Evolutionary conservation across 2,329 filamentous ascomycete species (phyloP), one percentile per base, ranked within the genome.

Genomic region (Fusarium phyllophilum): DNA sequence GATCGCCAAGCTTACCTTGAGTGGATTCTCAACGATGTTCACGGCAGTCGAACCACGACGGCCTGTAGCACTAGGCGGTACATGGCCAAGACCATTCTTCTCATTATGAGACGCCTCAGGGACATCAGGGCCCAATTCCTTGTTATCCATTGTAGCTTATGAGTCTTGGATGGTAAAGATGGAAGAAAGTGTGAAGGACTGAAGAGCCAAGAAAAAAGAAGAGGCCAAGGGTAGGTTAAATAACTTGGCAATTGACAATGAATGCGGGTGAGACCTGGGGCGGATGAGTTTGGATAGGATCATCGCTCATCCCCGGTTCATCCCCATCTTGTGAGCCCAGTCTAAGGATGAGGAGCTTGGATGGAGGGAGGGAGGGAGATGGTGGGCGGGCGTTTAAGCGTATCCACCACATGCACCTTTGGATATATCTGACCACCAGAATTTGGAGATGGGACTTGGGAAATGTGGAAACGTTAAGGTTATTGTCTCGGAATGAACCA

Each of bases 1-100:
- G 48, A 68, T 68, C 55, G 66, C 63, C 66, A 68, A 68, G 66
- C 48, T 26, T 58, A 70, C 67, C 66, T 70, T 68, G 29, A 70
- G 29, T 13, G 67, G 67, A 39, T 70, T 70, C 31, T 70, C 67
- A 13, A 70, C 67, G 0, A 70, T 70, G 33, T 70, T 70, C 39
- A 70, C 3, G 15, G 67, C 67, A 8, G 67, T 70, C 31, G 67
- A 70, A 14, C 66, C 67, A 24, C 67, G 67, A 42, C 67, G 59
- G 11, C 42, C 60, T 8, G 39, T 18, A 11, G 33, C 29, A 24
- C 24, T 33, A 12, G 54, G 33, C 12, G 44, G 34, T 22, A 39
- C 39, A 8, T 46, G 8, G 22, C 42, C 39, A 1, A 65, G 39
- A 4, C 26, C 22, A 6, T 70, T 5, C 11, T 70, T 70, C 66